Base-by-base conservation (phyloP, 345 rosid genomes). In the Kandelia obovata region DNA sequence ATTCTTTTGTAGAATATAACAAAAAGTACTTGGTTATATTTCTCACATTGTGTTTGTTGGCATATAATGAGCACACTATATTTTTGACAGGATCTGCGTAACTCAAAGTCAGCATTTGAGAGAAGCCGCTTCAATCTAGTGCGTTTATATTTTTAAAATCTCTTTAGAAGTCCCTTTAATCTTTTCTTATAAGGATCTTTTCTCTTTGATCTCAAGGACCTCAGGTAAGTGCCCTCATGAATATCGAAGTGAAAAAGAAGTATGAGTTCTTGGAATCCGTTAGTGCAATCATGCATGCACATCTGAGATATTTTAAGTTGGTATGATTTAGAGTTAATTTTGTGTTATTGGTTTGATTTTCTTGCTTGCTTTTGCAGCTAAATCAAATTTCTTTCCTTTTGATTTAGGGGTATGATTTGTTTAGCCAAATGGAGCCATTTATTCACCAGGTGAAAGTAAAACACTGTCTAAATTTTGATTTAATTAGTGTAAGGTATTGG, bases 271-370 rank as follows among this genome's bases (percentile, higher is more conserved):
- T 92, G 86, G 96, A 92, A 84, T 88, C 92, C 62, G 77, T 90
- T 46, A 90, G 98, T 88, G 89, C 92, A 71, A 87, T 90, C 68
- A 83, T 89, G 98, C 92, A 89, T 82, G 90, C 86, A 56, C 96
- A 92, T 83, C 82, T 92, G 73, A 85, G 87, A 85, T 87, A 86
- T 75, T 92, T 89, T 73, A 92, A 89, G 83, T 87, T 84, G 85
- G 97, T 89, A 49, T 63, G 84, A 65, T 55, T 72, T 58, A 69
- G 62, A 51, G 55, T 32, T 7, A 59, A 30, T 49, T 60, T 68
- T 58, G 58, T 69, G 46, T 31, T 60, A 25, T 62, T 35, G 17
- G 61, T 67, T 16, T 64, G 27, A 51, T 28, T 26, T 71, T 47
- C 13, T 37, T 28, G 15, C 15, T 34, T 19, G 59, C 34, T 27